Conservation (phyloP, 78 protist genomes). For the Monocercomonoides exilis region DNA sequence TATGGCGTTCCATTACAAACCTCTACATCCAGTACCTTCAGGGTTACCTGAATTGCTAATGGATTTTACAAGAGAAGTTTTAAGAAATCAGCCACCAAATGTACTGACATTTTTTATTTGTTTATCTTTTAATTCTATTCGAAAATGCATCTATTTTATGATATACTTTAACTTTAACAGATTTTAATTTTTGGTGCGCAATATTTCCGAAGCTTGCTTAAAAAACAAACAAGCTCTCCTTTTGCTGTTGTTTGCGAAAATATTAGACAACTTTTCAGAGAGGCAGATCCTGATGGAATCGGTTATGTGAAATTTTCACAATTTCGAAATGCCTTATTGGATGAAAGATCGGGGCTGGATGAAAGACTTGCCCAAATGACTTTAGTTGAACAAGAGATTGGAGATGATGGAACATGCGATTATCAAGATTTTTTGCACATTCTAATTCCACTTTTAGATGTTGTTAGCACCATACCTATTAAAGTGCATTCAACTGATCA, state of each 20-base stretch:
- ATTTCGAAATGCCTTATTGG: neutral
- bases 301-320: neutral
- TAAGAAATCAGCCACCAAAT: neutral
- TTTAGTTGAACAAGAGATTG: neutral
- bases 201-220: neutral
- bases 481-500: neutral
- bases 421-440: neutral
- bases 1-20: too few species aligned
- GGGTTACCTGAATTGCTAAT: neutral
- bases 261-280: neutral
- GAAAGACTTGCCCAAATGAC: neutral
- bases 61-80: neutral
- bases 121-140: too few species aligned
- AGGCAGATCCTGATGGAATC: neutral
- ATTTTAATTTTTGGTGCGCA: neutral
- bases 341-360: neutral
- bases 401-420: neutral
- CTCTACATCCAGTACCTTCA: too few species aligned
- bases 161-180: neutral
- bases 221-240: neutral
- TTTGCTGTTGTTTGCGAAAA: neutral
- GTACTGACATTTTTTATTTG: neutral
- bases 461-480: neutral
- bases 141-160: too few species aligned
- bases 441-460: neutral